Conservation (phyloP, 2,329 filamentous ascomycete species). For the Colletotrichum filicis region DNA sequence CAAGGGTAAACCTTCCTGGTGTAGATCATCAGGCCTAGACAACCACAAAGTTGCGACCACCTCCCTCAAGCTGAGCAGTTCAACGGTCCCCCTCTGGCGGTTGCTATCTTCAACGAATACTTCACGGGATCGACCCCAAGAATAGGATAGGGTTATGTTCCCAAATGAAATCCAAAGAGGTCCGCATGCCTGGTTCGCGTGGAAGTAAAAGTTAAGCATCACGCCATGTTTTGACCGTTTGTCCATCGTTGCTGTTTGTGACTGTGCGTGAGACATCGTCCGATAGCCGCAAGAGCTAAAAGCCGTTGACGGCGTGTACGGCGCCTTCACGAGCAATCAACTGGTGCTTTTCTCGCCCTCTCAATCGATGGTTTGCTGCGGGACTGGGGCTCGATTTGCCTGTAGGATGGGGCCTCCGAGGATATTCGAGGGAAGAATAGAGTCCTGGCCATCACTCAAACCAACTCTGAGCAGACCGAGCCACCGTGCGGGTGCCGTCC, state of each 20-base stretch:
- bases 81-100: background rate
- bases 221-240: constrained; percentile 17
- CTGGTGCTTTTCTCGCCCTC: background rate
- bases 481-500: constrained; percentile 27
- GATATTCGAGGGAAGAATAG: background rate
- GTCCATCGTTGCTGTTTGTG: constrained; percentile 18
- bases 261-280: constrained; percentile 31
- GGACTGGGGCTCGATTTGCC: background rate
- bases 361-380: constrained; percentile 4
- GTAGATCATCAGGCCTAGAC: constrained; percentile 26
- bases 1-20: constrained; percentile 22
- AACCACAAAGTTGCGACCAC: background rate
- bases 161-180: background rate
- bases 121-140: background rate
- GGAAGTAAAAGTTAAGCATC: constrained; percentile 8
- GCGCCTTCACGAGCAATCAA: background rate
- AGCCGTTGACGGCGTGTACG: constrained; percentile 29
- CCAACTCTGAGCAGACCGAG: background rate
- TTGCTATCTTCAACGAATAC: background rate
- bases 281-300: constrained; percentile 21
- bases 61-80: background rate
- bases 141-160: background rate
- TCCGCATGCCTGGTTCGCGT: constrained; percentile 23
- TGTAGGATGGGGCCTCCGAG: background rate
- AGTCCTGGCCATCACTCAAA: constrained; percentile 2